Evolutionary conservation across 1,284 basidiomycete genomes (phyloP), one percentile per base, ranked within the genome.

Genomic region (Xerocomus nothofagi): DNA sequence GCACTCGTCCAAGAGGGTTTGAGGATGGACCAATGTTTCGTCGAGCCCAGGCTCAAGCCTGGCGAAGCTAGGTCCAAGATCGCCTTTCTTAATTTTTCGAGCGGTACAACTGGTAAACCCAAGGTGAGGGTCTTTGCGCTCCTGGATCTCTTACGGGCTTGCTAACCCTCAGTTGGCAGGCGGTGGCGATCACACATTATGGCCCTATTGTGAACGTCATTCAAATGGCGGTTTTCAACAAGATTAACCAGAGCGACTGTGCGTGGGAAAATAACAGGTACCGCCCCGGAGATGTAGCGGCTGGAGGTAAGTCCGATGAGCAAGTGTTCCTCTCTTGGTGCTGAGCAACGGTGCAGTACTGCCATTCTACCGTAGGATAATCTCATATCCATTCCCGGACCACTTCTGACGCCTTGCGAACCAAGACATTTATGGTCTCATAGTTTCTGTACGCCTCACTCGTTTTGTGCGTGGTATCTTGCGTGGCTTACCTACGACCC

Each of bases 11-110:
- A 71, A 43, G 59, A 68, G 34, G 79, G 79, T 8, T 49, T 73
- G 21, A 54, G 53, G 15, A 57, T 63, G 34, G 59, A 67, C 30
- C 58, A 56, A 5, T 49, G 61, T 41, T 77, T 76, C 48, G 48
- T 63, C 27, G 79, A 81, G 56, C 65, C 63, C 33, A 70, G 43
- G 48, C 68, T 92, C 41, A 62, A 57, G 6, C 74, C 76, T 0
- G 88, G 86, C 5, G 88, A 90, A 65, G 83, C 70, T 20, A 81
- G 75, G 67, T 82, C 77, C 12, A 91, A 86, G 60, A 61, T 91
- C 3, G 90, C 89, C 0, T 80, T 90, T 55, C 69, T 90, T 43
- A 82, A 76, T 56, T 90, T 91, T 64, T 88, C 86, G 1, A 87
- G 83, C 43, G 90, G 89, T 20, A 87, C 84, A 10, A 87, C 84